Base-by-base conservation (phyloP, 305 asterid species). In the Fraxinus xanthoxyloides region DNA sequence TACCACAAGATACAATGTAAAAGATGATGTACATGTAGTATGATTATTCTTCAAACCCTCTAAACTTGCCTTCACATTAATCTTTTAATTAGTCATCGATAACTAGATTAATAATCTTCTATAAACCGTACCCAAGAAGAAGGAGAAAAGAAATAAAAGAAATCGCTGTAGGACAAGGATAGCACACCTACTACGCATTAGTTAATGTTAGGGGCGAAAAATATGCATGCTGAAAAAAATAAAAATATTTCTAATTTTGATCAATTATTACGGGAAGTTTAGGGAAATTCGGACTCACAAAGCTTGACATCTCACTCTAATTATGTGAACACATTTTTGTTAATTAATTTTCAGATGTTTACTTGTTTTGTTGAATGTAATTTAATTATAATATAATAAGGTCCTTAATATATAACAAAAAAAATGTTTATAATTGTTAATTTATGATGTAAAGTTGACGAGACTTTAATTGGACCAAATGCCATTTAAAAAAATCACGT, bases 281-380 rank as follows among this genome's bases (percentile, higher is more conserved):
- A 21, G 43, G 40, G 74, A 74, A n/a, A 19, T 79, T 43, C 5
- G 13, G 69, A 28, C 8, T 40, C 28, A 7, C 9, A 77, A 56
- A 59, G n/a, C 31, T n/a, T n/a, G 75, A 63, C 78, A 36, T 46
- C 40, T 82, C 78, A 51, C 77, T 35, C 35, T 38, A 40, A 24
- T 19, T 28, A 76, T 86, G 89, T 86, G 87, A 86, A 88, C 87
- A 67, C 75, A 79, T 6, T 19, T 19, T 61, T 19, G 9, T 19
- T 23, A 61, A 61, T 61, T 61, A 56, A 19, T 56, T 19, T 48
- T 6, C 24, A 7, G 4, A 23, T 23, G 30, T 21, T 21, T 7
- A 61, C 70, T 15, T 17, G 21, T 48, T 15, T 48, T 5, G 4
- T 23, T 61, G 70, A 61, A 21, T 61, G 72, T 23, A 51, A 51